Conservation (phyloP, 23 red algal species). For the Porphyridium purpureum region DNA sequence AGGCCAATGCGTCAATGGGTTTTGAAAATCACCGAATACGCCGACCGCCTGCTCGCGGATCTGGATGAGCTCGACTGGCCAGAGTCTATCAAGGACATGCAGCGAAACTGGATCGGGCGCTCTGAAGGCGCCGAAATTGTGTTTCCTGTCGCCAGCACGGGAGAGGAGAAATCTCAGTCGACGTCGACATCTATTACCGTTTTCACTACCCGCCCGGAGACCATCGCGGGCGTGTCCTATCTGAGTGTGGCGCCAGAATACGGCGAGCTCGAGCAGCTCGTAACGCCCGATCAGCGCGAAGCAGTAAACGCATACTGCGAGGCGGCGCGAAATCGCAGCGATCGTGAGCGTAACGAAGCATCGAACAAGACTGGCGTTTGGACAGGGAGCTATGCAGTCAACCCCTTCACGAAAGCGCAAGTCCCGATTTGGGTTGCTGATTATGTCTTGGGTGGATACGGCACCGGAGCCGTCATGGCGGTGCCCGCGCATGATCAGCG, state of each 20-base stretch:
- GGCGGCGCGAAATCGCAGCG: constrained; percentile 32
- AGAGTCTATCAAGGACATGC: constrained; percentile 95
- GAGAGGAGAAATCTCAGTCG: background rate
- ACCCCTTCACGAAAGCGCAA: constrained; percentile 61
- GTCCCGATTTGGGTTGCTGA: constrained; percentile 92
- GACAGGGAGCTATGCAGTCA: constrained; percentile 57
- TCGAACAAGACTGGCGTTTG: constrained; percentile 72
- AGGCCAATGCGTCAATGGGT: constrained; percentile 98
- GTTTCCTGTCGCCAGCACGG: constrained; percentile 13
- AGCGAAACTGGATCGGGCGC: constrained; percentile 94
- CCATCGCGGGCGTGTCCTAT: constrained; percentile 74
- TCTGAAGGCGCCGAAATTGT: constrained; percentile 53
- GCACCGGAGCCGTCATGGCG: constrained; percentile 95
- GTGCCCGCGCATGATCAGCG: constrained; percentile 81
- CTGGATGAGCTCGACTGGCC: constrained; percentile 92
- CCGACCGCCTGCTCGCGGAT: constrained; percentile 78
- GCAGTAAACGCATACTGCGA: constrained; percentile 42
- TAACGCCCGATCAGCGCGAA: constrained; percentile 13
- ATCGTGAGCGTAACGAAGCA: constrained; percentile 51
- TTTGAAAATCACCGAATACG: constrained; percentile 82
- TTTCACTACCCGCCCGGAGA: constrained; percentile 93
- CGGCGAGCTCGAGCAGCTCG: constrained; percentile 24
- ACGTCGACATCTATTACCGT: constrained; percentile 4
- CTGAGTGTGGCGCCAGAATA: constrained; percentile 81
- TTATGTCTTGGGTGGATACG: constrained; percentile 81